These are phyloP conservation scores for Babesia bigemina DNA, from an alignment of 169 alveolate species.

Conservation along the genomic window DNA sequence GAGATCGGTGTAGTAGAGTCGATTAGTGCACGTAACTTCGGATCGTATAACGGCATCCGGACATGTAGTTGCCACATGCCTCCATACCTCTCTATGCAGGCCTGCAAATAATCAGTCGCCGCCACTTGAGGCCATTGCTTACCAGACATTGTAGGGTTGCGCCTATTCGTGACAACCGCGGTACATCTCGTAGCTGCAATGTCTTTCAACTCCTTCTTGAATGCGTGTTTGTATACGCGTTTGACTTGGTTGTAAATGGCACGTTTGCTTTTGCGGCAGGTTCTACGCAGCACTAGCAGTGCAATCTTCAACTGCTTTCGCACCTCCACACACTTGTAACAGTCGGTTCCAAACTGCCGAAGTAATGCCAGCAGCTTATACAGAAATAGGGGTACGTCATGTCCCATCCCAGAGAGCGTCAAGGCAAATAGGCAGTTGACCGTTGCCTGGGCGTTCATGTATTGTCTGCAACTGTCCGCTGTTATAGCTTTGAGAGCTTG, in stretches of 20 bases:
- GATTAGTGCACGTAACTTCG: slow-evolving; percentile 32
- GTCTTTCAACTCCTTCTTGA: neutral
- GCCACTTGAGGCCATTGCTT: no score
- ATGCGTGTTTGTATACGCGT: neutral
- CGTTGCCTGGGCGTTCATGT: slow-evolving; percentile 18
- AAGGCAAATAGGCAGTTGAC: slow-evolving; percentile 25
- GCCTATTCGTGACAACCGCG: neutral
- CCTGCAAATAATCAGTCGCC: slow-evolving; percentile 15
- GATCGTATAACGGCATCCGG: neutral
- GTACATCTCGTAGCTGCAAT: neutral
- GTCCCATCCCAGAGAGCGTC: slow-evolving; percentile 19
- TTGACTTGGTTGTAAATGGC: neutral
- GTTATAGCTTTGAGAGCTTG: neutral
- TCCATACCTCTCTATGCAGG: slow-evolving; percentile 55
- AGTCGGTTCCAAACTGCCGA: neutral
- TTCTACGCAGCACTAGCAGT: neutral
- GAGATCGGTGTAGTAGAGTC: slow-evolving; percentile 43
- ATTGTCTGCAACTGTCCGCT: neutral
- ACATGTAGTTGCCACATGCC: neutral
- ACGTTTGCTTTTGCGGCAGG: neutral
- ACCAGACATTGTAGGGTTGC: neutral
- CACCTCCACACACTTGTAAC: slow-evolving; percentile 3
- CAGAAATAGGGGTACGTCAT: neutral
- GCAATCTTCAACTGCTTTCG: slow-evolving; percentile 12
- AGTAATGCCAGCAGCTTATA: slow-evolving; percentile 1